These are phyloP conservation scores for Lactarius tabidus DNA, from an alignment of 768 basidiomycete genomes.

Conservation along the genomic window DNA sequence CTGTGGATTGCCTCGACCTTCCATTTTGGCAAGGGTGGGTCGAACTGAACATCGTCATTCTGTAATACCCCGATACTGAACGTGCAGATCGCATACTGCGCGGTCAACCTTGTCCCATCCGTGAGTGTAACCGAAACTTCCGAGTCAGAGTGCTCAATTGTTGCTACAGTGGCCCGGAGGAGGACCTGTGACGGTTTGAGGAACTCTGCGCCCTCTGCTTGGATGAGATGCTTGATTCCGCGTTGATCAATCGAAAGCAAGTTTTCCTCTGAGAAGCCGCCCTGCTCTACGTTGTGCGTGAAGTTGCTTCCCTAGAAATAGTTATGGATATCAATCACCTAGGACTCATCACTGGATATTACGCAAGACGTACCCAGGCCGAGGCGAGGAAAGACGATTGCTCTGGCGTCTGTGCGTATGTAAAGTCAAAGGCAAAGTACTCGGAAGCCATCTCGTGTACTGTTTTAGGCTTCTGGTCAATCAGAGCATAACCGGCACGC, in stretches of 20 bases:
- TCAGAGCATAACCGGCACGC: slow-evolving; percentile 46
- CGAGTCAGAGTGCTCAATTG: slow-evolving; percentile 39
- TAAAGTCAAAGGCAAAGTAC: slow-evolving; percentile 50
- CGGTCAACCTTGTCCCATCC: slow-evolving; percentile 31
- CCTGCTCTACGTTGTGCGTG: slow-evolving; percentile 37
- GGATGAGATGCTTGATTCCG: slow-evolving; percentile 54
- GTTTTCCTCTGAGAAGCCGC: slow-evolving; percentile 55
- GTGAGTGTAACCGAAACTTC: slow-evolving; percentile 46
- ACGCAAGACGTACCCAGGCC: slow-evolving; percentile 43
- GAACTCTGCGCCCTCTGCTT: slow-evolving; percentile 53
- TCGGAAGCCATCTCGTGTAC: slow-evolving; percentile 50
- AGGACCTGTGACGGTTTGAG: slow-evolving; percentile 42
- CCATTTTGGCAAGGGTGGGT: slow-evolving; percentile 52
- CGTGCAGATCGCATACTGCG: slow-evolving; percentile 38
- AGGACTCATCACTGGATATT: too few species aligned
- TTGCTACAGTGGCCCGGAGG: slow-evolving; percentile 47
- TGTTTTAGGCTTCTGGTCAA: slow-evolving; percentile 42
- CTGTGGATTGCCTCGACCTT: slow-evolving; percentile 60
- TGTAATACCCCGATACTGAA: slow-evolving; percentile 58
- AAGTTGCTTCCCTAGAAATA: slow-evolving; percentile 52
- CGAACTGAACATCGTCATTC: slow-evolving; percentile 42
- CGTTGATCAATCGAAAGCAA: slow-evolving; percentile 45
- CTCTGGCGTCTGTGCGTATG: slow-evolving; percentile 56
- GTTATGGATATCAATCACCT: background rate
- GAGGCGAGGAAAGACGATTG: slow-evolving; percentile 53